Base-by-base conservation (phyloP, 164 flowering plant genomes). In the Vitis amurensis region DNA sequence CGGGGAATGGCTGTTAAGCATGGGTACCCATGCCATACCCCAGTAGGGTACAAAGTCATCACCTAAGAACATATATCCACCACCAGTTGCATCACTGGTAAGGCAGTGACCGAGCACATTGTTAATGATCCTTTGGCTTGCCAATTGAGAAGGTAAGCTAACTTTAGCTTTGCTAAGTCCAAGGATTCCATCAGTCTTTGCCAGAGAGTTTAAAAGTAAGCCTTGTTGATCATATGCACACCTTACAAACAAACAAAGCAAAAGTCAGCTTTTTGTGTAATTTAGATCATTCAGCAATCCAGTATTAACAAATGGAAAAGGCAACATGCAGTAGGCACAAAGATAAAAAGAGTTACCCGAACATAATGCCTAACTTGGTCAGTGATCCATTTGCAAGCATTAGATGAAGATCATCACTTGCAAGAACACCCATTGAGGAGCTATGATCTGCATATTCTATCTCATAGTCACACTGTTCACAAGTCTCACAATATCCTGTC, bases 201-300 rank as follows among this genome's bases (percentile, higher is more conserved):
- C 78, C 74, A 91, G 82, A 58, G 92, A 82, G 73, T 75, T 73
- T 64, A 85, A 78, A 63, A 91, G 86, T 59, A 77, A 73, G 50
- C 97, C 97, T 85, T 85, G 91, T 81, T 91, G 97, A 80, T 91
- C 88, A 79, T 91, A 91, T 48, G 87, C 97, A 80, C 97, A 91
- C 76, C 97, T 91, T 76, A 60, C 37, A 68, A 12, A 51, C 16
- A 65, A 74, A 63, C 69, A 19, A 55, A 9, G 44, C 48, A 64
- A 37, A 72, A 9, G 58, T 68, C n/a, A 68, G 48, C 44, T 61
- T 37, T 23, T 31, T 1, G 53, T 64, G 30, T 19, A 51, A 15
- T 50, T 48, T 9, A 64, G 5, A 64, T 48, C 31, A 16, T 9
- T 17, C 63, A 58, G 27, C 11, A 16, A 58, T 9, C 23, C 61